These are phyloP conservation scores for Candida railenensis DNA, from an alignment of 805 yeast species.

Conservation along the genomic window DNA sequence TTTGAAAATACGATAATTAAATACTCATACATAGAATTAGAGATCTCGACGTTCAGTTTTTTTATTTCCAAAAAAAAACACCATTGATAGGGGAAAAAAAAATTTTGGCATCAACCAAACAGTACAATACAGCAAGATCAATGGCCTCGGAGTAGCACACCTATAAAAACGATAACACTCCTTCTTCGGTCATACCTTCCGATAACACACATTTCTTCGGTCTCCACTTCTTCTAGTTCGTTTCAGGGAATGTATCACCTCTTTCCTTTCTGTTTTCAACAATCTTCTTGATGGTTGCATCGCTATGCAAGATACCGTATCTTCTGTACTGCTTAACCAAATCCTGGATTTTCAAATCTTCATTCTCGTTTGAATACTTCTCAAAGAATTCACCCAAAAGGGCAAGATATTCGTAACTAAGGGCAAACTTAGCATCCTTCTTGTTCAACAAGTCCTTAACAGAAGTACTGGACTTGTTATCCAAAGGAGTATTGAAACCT, in stretches of 20 bases:
- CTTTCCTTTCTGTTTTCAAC: constrained; percentile 37
- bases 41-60: neutral
- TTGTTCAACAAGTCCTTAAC: constrained; percentile 29
- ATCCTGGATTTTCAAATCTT: constrained; percentile 35
- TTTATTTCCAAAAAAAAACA: too few relatives aligned
- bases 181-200: neutral
- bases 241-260: constrained; percentile 17
- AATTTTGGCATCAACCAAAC: too few relatives aligned
- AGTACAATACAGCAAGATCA: too few relatives aligned
- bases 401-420: constrained; percentile 57
- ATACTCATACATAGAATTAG: neutral
- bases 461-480: constrained; percentile 32
- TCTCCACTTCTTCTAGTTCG: neutral
- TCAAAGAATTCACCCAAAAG: constrained; percentile 50
- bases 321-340: constrained; percentile 64
- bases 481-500: constrained; percentile 69
- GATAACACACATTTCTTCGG: neutral
- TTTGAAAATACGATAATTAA: neutral
- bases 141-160: too few relatives aligned
- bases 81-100: too few relatives aligned
- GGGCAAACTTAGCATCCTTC: constrained; percentile 44
- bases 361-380: constrained; percentile 34
- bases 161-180: neutral
- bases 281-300: constrained; percentile 38
- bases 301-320: constrained; percentile 57